phyloP scores from a whole-genome alignment of 73 alveolate species.

The Uronychia binucleata region DNA sequence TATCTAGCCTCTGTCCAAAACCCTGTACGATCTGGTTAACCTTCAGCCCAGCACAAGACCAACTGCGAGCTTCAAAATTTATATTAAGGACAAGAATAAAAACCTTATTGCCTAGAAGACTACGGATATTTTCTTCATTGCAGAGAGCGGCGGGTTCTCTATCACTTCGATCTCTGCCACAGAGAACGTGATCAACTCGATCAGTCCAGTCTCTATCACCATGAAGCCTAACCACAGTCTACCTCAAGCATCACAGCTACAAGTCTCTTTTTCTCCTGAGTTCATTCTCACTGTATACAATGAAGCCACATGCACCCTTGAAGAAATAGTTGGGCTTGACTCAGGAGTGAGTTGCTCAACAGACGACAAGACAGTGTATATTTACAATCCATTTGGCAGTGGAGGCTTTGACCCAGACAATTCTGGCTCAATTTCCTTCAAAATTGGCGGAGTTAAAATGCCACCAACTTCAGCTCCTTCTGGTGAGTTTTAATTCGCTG shows the following conservation, averaged over 20 bases:
- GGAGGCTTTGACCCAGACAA: not conserved
- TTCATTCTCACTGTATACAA: slow-evolving; percentile 21
- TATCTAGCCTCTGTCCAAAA: not conserved
- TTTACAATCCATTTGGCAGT: slow-evolving; percentile 7
- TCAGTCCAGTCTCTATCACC: not conserved
- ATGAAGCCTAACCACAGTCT: not conserved
- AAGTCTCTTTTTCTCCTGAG: slow-evolving; percentile 29
- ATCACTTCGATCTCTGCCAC: not conserved
- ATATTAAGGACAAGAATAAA: not conserved
- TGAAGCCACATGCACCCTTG: slow-evolving; percentile 13
- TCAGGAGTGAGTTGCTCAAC: slow-evolving; percentile 17
- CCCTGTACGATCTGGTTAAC: not conserved
- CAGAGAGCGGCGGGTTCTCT: not conserved
- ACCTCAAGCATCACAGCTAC: slow-evolving; percentile 1
- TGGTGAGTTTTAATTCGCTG: slow-evolving; percentile 13
- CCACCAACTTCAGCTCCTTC: slow-evolving; percentile 43
- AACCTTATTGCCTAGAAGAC: not conserved
- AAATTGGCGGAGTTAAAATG: slow-evolving; percentile 27
- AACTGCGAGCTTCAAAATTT: slow-evolving; percentile 4
- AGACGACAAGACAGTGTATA: not conserved
- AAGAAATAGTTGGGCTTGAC: slow-evolving; percentile 14
- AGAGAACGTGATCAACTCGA: not conserved
- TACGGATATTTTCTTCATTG: slow-evolving; percentile 2
- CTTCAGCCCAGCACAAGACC: slow-evolving; percentile 8
- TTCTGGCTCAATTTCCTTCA: slow-evolving; percentile 5